Evolutionary conservation across 1,284 basidiomycete species (phyloP).

Genomic region (Ceratobasidium sp.): DNA sequence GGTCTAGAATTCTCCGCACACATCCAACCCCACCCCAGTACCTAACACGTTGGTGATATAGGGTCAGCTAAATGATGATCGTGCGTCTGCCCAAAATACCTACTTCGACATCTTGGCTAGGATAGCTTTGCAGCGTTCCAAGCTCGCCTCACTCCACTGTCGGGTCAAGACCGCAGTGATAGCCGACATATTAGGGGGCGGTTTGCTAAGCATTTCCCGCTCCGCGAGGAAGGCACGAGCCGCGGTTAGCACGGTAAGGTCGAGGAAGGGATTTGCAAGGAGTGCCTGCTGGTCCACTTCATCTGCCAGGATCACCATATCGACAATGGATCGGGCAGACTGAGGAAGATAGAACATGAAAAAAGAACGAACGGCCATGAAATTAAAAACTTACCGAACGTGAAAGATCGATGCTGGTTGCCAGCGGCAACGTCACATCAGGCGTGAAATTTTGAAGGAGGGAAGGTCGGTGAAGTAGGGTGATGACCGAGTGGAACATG

Average conservation of each 20-base stretch:
- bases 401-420: constrained; percentile 50
- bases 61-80: not conserved
- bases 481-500: constrained; percentile 52
- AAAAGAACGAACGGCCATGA: not conserved
- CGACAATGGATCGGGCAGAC: constrained; percentile 51
- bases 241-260: constrained; percentile 50
- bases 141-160: constrained; percentile 50
- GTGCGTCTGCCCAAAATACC: not conserved
- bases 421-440: constrained; percentile 49
- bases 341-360: constrained; percentile 11
- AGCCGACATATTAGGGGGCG: constrained; percentile 47
- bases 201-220: constrained; percentile 47
- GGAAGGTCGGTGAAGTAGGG: constrained; percentile 49
- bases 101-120: constrained; percentile 50
- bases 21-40: constrained; percentile 51
- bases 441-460: constrained; percentile 51
- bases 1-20: constrained; percentile 50
- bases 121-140: constrained; percentile 49
- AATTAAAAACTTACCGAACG: constrained; percentile 48
- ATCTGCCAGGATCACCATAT: constrained; percentile 51
- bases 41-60: constrained; percentile 4
- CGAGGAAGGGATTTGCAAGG: constrained; percentile 51
- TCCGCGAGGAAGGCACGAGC: constrained; percentile 51
- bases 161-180: constrained; percentile 48
- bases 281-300: constrained; percentile 50